Conservation (phyloP, 129 eudicot species). For the Tagetes patula region DNA sequence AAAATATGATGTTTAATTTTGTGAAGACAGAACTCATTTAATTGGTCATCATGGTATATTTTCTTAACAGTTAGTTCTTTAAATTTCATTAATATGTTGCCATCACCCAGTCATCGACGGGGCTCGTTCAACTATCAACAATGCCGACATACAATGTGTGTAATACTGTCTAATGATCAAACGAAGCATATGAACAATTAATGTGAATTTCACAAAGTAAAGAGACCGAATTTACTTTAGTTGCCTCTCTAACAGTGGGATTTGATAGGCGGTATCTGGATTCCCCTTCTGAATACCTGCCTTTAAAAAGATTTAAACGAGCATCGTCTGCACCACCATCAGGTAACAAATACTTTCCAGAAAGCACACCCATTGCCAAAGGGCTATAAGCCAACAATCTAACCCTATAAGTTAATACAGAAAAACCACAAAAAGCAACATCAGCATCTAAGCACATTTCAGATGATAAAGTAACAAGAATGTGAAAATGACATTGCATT, state of each 20-base stretch:
- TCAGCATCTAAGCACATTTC: conserved; percentile 10
- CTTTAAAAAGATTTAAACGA: conserved; percentile 84
- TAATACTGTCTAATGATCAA: too few species aligned
- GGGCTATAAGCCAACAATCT: conserved; percentile 95
- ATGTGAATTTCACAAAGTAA: conserved; percentile 7
- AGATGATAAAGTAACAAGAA: conserved; percentile 4
- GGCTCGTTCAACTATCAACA: neutral
- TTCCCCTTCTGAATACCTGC: conserved; percentile 91
- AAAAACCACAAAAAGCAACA: conserved; percentile 17
- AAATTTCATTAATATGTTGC: neutral
- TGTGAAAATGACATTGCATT: conserved; percentile 1
- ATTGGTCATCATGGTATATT: neutral
- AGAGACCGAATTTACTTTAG: conserved; percentile 43
- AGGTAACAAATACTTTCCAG: conserved; percentile 77
- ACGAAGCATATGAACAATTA: neutral
- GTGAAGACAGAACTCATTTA: neutral
- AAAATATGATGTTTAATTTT: neutral
- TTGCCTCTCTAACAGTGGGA: conserved; percentile 44
- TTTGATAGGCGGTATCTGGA: conserved; percentile 79
- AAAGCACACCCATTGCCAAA: conserved; percentile 94
- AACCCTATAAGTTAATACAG: conserved; percentile 40
- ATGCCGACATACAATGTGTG: neutral
- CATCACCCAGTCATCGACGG: neutral
- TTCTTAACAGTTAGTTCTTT: neutral
- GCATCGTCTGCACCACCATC: conserved; percentile 75